Conservation (phyloP, 352 stramenopile genomes). For the Pythium brachiatum region DNA sequence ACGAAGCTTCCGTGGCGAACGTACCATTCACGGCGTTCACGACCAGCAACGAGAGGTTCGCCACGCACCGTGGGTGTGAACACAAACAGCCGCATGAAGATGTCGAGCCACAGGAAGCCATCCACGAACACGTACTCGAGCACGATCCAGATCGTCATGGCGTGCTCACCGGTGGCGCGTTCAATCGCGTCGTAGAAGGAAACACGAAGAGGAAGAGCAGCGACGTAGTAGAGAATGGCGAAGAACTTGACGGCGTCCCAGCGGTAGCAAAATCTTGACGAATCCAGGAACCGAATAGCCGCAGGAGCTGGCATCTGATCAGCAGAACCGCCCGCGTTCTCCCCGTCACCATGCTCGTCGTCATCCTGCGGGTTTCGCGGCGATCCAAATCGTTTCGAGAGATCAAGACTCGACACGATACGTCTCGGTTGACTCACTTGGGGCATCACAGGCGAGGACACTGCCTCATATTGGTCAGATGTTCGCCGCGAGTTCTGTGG, state of each 20-base stretch:
- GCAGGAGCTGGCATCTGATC: neutral
- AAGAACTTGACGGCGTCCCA: conserved; percentile 34
- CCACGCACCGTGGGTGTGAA: conserved; percentile 27
- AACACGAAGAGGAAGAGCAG: conserved; percentile 27
- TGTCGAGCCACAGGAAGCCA: conserved; percentile 30
- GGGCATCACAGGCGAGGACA: neutral
- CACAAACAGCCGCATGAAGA: conserved; percentile 24
- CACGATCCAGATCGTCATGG: conserved; percentile 26
- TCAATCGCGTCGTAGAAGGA: conserved; percentile 31
- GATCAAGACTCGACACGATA: neutral
- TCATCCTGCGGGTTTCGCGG: neutral
- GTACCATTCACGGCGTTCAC: conserved; percentile 21
- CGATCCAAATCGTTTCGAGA: conserved; percentile 15
- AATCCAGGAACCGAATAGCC: conserved; percentile 16
- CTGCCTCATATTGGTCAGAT: conserved; percentile 11
- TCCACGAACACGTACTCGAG: conserved; percentile 31
- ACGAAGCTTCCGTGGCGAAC: conserved; percentile 24
- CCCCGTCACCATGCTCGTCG: neutral
- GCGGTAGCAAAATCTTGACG: conserved; percentile 26
- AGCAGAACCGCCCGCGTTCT: neutral
- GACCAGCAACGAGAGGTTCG: conserved; percentile 4
- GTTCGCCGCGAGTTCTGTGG: neutral
- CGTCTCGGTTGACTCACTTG: neutral
- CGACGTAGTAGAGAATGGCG: conserved; percentile 28
- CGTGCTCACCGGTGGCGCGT: conserved; percentile 11